Base-by-base conservation (phyloP, 345 rosid genomes). In the Leavenworthia alabamica region DNA sequence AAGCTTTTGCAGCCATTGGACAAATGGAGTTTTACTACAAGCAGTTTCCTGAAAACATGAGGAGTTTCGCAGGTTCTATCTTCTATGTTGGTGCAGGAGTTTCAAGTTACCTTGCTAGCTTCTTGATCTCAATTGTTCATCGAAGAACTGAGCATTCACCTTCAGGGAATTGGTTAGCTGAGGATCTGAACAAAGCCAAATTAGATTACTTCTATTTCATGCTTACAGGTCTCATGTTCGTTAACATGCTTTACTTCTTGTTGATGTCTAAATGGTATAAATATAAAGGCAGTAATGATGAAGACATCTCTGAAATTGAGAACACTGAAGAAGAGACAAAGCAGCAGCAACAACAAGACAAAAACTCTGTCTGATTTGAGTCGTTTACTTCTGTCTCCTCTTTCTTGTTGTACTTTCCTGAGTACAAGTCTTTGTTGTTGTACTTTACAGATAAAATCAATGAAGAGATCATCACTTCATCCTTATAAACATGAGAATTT, bases 41-140 rank as follows among this genome's bases (percentile, higher is more conserved):
- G 60, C 80, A 80, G 63, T 77, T 80, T 43, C 81, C 84, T 3
- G 83, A 79, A 39, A 79, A 76, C 62, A 79, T 79, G 83, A 79
- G 46, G 48, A 79, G 79, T 51, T 60, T 79, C 8, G 81, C 80
- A 0, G 78, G 74, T 20, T 59, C 78, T 12, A 52, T 68, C 58
- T 67, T 41, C 49, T 67, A 56, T 4, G 56, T 58, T 0, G 76
- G 78, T 2, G 12, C 4, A 13, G 81, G 76, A n/a, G 46, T 41
- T 13, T 78, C 81, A n/a, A 71, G 69, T 51, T 78, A 70, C 58
- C 67, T 78, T 6, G 61, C 71, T 53, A 64, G 78, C 62, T 74
- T 71, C 63, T 73, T 73, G 69, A 67, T 73, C 45, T 67, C 77
- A 5, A 61, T 32, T 9, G 60, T 73, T 61, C 73, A 73, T 55